These are phyloP conservation scores for Cymbopogon flexuosus DNA, from an alignment of 202 grass and related monocot species.

Conservation along the genomic window DNA sequence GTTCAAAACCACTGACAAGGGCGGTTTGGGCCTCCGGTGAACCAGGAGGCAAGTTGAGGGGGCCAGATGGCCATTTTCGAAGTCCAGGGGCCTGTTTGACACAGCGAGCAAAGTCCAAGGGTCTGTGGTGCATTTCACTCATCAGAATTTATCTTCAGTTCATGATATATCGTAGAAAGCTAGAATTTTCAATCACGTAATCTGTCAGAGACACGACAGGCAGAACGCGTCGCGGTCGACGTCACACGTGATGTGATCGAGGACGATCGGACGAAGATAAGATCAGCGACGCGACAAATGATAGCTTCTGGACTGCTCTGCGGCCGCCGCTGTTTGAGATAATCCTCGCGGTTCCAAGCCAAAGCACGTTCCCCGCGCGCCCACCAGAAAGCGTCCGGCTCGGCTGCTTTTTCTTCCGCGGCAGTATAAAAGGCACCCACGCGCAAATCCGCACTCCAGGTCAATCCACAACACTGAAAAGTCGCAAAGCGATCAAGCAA, in stretches of 20 bases:
- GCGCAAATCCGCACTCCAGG: neutral
- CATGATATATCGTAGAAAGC: neutral
- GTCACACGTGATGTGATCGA: neutral
- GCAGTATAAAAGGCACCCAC: neutral
- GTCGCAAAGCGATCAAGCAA: neutral
- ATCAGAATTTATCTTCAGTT: neutral
- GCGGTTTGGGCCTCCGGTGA: no score
- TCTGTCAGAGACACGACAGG: neutral
- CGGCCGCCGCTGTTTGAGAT: conserved; percentile 4
- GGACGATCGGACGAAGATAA: neutral
- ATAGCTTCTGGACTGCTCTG: conserved; percentile 6
- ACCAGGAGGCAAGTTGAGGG: no score
- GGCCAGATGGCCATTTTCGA: no score
- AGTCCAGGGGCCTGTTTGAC: no score
- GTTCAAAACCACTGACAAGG: no score
- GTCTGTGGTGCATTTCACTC: no score
- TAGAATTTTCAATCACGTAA: neutral
- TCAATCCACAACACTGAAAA: neutral
- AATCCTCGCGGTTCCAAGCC: neutral
- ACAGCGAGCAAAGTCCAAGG: no score
- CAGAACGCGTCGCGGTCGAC: neutral
- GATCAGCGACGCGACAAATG: neutral
- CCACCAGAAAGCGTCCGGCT: conserved; percentile 7
- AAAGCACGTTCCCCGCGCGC: neutral
- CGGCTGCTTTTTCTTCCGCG: neutral